Base-by-base conservation (phyloP, 306 rosid genomes). In the Trifolium pratense region DNA sequence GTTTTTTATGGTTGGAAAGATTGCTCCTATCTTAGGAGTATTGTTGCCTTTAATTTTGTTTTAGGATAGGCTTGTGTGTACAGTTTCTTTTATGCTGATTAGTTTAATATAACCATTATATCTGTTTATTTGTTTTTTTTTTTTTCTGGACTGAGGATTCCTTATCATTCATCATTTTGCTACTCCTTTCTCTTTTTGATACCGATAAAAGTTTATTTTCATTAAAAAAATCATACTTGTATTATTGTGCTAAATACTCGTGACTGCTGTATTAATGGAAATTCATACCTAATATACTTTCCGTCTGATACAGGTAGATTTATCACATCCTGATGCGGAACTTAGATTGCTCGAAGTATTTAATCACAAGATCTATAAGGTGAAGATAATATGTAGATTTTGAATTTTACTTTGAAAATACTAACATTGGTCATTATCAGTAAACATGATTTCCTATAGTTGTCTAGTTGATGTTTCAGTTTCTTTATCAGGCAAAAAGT, bases 321-420 rank as follows among this genome's bases (percentile, higher is more conserved):
- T 93, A 79, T 89, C 98, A 48, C 89, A 79, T 83, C 90, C 92
- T 16, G 75, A 87, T 73, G 98, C 94, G 9, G 97, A 91, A 81
- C 87, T 93, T 67, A 86, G 98, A 80, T 80, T 93, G 77, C 88
- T 93, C 17, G 98, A 93, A 80, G 97, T 91, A 81, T 93, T 93
- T 75, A 89, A 89, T 81, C 98, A 93, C 87, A 93, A 89, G 84
- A 93, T 93, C 53, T 93, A 93, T 71, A 93, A 93, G 97, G 98
- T 93, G 56, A 14, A 69, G 40, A 14, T 32, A 23, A n/a, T 51
- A 14, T 52, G 3, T 7, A 49, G 53, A 46, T 60, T 56, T 2
- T 46, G 5, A 66, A 43, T 11, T 53, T 61, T 43, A 26, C 12
- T 61, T 64, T 53, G 57, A 66, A 66, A 37, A 53, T 55, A 34